Percentiles rank a stretch among this genome's conserved stretches.
These are phyloP conservation scores for Primulina huaijiensis DNA, from an alignment of 257 asterid species.

Conservation along the genomic window DNA sequence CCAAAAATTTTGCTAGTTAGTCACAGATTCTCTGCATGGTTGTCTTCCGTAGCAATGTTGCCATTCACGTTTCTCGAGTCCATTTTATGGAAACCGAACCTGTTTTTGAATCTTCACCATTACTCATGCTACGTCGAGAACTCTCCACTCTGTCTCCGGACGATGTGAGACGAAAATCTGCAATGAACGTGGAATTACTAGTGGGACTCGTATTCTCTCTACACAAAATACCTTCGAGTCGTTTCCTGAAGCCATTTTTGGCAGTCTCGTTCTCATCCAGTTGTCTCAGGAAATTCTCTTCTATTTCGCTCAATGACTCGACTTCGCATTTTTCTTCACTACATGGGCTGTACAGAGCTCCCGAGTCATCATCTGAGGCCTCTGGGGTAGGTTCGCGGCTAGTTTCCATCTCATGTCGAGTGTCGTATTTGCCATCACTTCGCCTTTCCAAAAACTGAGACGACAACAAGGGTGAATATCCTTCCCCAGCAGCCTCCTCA, in stretches of 20 bases:
- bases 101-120: constrained; percentile 57
- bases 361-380: constrained; percentile 48
- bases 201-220: constrained; percentile 41
- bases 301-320: constrained; percentile 74
- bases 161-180: constrained; percentile 38
- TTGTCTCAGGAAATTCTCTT: constrained; percentile 68
- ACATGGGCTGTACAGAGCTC: constrained; percentile 37
- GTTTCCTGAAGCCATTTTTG: constrained; percentile 74
- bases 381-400: constrained; percentile 63
- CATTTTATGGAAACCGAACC: constrained; percentile 23
- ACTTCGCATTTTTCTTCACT: constrained; percentile 60
- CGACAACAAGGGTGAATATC: constrained; percentile 61
- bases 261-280: constrained; percentile 71
- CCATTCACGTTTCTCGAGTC: constrained; percentile 18
- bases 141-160: constrained; percentile 49
- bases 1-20: constrained; percentile 8
- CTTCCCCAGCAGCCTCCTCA: constrained; percentile 53
- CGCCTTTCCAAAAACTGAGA: constrained; percentile 52
- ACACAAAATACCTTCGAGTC: constrained; percentile 67
- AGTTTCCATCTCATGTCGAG: constrained; percentile 70
- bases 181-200: constrained; percentile 36
- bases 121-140: constrained; percentile 55
- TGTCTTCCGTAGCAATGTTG: constrained; percentile 31
- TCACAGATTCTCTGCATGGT: constrained; percentile 31
- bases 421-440: constrained; percentile 55